Base-by-base conservation (phyloP, 345 rosid species). In the Salix purpurea region DNA sequence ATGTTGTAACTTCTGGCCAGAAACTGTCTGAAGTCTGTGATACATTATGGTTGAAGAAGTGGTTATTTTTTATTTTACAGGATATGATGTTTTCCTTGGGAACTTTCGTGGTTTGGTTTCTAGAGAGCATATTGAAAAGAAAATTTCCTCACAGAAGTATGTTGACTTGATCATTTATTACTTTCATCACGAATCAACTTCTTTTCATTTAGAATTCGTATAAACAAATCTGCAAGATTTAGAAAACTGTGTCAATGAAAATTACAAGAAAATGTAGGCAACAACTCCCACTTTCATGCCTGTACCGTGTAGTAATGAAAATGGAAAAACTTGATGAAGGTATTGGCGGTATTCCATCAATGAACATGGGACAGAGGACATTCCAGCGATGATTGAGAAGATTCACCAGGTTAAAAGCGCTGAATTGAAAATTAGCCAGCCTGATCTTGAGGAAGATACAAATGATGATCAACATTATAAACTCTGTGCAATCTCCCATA, bases 331-430 rank as follows among this genome's bases (percentile, higher is more conserved):
- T 2, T 30, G 24, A 48, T 80, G 87, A 85, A 96, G 99, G 80
- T 96, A 92, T 73, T 96, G 99, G 99, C 87, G 80, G 60, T 96
- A 91, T 84, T 92, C 98, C 32, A 82, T 96, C 79, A 96, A 96
- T 74, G 98, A 96, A 85, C 98, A 93, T 48, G 99, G 99, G 11
- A 91, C 87, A 15, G 90, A 90, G 75, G 98, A 96, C 80, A 87
- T 92, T 73, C 99, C 99, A n/a, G 97, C 98, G 58, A 88, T 96
- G 90, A 86, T 96, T 67, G 92, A 93, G 87, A 93, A 96, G 88
- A 90, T 96, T 80, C 93, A 96, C 19, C 87, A 93, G 64, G 88
- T 92, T 50, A 96, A 96, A 84, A 92, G 90, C 70, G 83, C 94
- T 19, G 99, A 96, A 82, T 74, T 96, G 80, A 92, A 84, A 72